These are phyloP conservation scores for Hypoxylon subgilvum DNA, from an alignment of 495 filamentous ascomycete species.

Conservation along the genomic window DNA sequence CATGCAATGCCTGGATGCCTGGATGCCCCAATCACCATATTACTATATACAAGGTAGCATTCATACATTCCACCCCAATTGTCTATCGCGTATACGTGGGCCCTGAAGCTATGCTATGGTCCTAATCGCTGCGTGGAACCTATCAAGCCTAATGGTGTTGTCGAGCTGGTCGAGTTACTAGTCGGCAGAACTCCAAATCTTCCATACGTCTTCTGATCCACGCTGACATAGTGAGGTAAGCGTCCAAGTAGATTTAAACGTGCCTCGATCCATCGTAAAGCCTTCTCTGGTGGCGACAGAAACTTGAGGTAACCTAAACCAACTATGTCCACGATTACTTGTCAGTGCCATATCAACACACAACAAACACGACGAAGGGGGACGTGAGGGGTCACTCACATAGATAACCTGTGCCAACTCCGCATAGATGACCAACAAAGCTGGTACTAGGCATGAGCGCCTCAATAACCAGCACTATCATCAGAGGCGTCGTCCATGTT, in stretches of 20 bases:
- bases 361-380: not conserved
- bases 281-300: slow-evolving; percentile 80
- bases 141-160: slow-evolving; percentile 63
- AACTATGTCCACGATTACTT: slow-evolving; percentile 55
- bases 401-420: slow-evolving; percentile 79
- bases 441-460: slow-evolving; percentile 80
- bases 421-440: slow-evolving; percentile 84
- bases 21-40: slow-evolving; percentile 6
- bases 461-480: slow-evolving; percentile 70
- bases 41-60: slow-evolving; percentile 29
- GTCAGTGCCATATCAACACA: slow-evolving; percentile 3
- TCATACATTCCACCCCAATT: not conserved
- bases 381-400: slow-evolving; percentile 73
- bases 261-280: slow-evolving; percentile 80
- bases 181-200: slow-evolving; percentile 86
- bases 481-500: slow-evolving; percentile 87
- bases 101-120: slow-evolving; percentile 44
- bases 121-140: slow-evolving; percentile 71
- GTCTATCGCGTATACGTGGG: not conserved
- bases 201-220: slow-evolving; percentile 97
- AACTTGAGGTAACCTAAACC: slow-evolving; percentile 84
- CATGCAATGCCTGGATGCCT: slow-evolving; percentile 27
- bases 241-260: slow-evolving; percentile 82
- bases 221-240: slow-evolving; percentile 85
- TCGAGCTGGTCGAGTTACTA: slow-evolving; percentile 49